Percentiles rank a stretch among this genome's conserved stretches.
Evolutionary conservation across 768 basidiomycete species (phyloP).

Genomic region (Pilatotrama ljubarskyi): DNA sequence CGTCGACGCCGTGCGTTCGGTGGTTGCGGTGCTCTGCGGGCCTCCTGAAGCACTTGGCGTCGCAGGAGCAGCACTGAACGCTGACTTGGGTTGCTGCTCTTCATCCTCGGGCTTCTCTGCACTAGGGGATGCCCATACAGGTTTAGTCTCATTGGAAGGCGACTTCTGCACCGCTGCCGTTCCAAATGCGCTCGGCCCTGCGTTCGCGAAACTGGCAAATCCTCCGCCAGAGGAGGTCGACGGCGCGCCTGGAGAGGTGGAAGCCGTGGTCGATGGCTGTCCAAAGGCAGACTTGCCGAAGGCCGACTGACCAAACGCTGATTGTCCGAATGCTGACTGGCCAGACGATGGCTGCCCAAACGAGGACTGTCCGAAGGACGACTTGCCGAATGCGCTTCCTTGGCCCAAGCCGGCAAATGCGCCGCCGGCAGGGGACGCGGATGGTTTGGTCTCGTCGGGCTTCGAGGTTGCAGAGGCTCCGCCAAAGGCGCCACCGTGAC

Average conservation of each 20-base stretch:
- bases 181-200: slow-evolving; percentile 6
- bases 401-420: slow-evolving; percentile 4
- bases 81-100: neutral
- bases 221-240: slow-evolving; percentile 3
- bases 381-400: neutral
- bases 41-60: neutral
- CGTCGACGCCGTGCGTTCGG: neutral
- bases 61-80: neutral
- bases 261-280: slow-evolving; percentile 18
- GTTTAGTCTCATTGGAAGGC: slow-evolving; percentile 1
- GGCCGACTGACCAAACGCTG: slow-evolving; percentile 36
- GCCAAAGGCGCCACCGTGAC: neutral
- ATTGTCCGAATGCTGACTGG: slow-evolving; percentile 27
- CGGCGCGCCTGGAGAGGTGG: neutral
- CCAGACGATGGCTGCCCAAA: slow-evolving; percentile 1
- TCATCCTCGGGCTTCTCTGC: slow-evolving; percentile 6
- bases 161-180: neutral
- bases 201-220: slow-evolving; percentile 9
- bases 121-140: neutral
- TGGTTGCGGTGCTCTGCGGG: neutral
- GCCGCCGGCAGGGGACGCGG: neutral
- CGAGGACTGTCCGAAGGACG: neutral
- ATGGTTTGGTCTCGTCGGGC: neutral
- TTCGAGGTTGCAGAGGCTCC: neutral
- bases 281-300: slow-evolving; percentile 35